Base-by-base conservation (phyloP, 345 rosid species). In the Noccaea caerulescens region DNA sequence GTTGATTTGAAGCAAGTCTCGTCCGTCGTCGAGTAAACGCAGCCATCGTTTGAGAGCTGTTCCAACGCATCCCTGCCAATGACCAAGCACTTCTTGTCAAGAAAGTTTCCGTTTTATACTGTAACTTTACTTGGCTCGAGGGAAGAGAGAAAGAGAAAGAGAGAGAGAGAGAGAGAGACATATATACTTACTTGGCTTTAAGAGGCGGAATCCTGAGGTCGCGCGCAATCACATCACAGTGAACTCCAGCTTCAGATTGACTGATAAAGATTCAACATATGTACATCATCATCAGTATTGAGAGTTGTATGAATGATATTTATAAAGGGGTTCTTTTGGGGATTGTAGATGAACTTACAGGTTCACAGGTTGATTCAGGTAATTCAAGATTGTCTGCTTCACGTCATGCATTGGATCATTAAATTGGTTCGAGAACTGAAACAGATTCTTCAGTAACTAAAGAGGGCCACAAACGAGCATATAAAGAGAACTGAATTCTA, bases 1-100 rank as follows among this genome's bases (percentile, higher is more conserved):
- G 90, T 82, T 34, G 96, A 86, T 66, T 85, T 91, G 75, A 56
- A 93, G 83, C 86, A 82, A 73, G 72, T 64, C 36, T 93, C 97
- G 16, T 91, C 90, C 4, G 63, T 79, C 0, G 89, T 82, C 0
- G 95, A 76, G 84, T 94, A 91, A 59, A 91, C 78, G 6, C 76
- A 58, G 56, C 96, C 92, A 55, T 86, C 90, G 11, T 72, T 80
- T 10, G 77, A 79, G 38, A 91, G 92, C 50, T 23, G 76, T 41
- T 78, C 86, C 18, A 89, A 66, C 38, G 82, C 91, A 46, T 83
- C 84, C 95, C 97, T 91, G 93, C 77, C 74, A 56, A 54, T n/a
- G 14, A 51, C 50, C 63, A 45, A 68, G 1, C 18, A 34, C 5
- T 68, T 43, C 16, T 70, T 14, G 54, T 51, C 67, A 42, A 79